Evolutionary conservation across 345 rosid genomes (phyloP), one percentile per base, ranked within the genome.

Genomic region (Cardamine resedifolia): DNA sequence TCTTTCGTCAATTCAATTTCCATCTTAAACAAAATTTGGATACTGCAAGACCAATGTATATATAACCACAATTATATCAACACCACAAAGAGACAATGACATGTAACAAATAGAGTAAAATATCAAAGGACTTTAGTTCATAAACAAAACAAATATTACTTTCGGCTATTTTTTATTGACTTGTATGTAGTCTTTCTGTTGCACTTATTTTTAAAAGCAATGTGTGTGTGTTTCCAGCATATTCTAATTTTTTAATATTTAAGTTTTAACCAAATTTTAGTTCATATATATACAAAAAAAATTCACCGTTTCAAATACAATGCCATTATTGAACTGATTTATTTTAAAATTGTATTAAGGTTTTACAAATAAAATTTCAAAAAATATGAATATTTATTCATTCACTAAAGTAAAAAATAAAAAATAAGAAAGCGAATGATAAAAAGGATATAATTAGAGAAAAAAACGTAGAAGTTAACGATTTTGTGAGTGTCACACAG

Each of bases 111-210:
- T 53, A 51, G 31, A 43, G 62, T 52, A 53, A 61, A 18, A 18
- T 51, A 12, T 44, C 16, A 26, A 31, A 53, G 6, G n/a, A 76
- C 74, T 53, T 68, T 68, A 24, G 18, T 44, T 34, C 57, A 45
- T 44, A 49, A 58, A 71, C 58, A 57, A 31, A 31, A 67, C 49
- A 16, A 44, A 44, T n/a, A 44, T 44, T 44, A 44, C 78, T 76
- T 76, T 76, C 79, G 79, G 79, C 79, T 76, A 55, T 69, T 34
- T 69, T 62, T 10, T 61, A 75, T 62, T 62, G 64, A 76, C 79
- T 76, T 76, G 36, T 62, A 38, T 33, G 28, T 45, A 62, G 43
- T 69, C 58, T 20, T 76, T 69, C 63, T 57, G 63, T 61, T 41
- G 70, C 65, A 47, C 47, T 69, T 47, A 45, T 10, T 45, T 59